Conservation (phyloP, 2,329 filamentous ascomycete species). For the Epichloe bromicola region DNA sequence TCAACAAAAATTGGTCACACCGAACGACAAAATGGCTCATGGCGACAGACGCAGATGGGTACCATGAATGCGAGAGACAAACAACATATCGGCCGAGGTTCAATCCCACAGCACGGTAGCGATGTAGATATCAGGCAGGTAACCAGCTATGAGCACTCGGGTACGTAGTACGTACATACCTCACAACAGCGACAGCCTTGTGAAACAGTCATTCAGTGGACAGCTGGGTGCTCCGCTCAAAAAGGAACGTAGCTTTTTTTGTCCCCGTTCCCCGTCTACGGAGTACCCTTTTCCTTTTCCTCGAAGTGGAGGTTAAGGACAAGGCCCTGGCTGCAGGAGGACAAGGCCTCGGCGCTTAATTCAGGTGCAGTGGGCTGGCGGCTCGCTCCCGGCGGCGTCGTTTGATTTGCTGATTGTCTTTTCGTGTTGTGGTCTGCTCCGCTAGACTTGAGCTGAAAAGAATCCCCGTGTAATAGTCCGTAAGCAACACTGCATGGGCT, state of each 20-base stretch:
- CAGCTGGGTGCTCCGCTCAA: neutral
- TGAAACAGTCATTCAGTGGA: too few relatives aligned
- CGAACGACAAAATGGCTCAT: too few relatives aligned
- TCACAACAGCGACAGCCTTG: neutral
- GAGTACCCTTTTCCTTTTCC: neutral
- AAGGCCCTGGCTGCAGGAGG: conserved; percentile 28
- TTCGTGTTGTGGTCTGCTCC: too few relatives aligned
- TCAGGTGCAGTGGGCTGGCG: conserved; percentile 18
- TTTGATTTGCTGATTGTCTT: neutral
- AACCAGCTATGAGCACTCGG: too few relatives aligned
- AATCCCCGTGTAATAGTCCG: too few relatives aligned
- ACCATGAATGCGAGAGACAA: too few relatives aligned
- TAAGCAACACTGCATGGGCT: neutral
- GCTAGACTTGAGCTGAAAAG: neutral
- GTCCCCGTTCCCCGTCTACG: neutral
- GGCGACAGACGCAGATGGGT: too few relatives aligned
- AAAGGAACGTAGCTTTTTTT: too few relatives aligned
- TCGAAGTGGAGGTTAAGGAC: conserved; percentile 12
- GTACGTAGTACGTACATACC: neutral
- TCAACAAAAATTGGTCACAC: too few relatives aligned
- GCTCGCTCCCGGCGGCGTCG: conserved; percentile 28
- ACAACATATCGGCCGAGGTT: too few relatives aligned
- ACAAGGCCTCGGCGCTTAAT: conserved; percentile 47
- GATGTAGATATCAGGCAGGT: too few relatives aligned
- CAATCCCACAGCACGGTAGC: too few relatives aligned